Evolutionary conservation across 176 grass and related monocot genomes (phyloP), one percentile per base, ranked within the genome.

Genomic region (Canna indica): DNA sequence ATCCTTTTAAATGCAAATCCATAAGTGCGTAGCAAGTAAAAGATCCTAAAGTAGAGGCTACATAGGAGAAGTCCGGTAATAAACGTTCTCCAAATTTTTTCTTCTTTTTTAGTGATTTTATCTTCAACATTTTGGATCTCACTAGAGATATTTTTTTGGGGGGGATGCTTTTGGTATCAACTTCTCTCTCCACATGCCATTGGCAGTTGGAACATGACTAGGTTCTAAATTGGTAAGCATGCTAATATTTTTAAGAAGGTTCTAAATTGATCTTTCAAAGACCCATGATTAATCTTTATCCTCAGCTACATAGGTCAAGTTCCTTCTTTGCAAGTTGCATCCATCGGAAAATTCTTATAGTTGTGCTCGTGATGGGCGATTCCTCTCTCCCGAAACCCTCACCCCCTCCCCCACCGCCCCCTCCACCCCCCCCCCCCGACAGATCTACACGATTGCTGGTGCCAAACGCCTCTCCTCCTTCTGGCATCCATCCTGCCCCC

Each of bases 301-400:
- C 22, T 71, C 85, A 99, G 95, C 59, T 99, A 88, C 73, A 75
- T 93, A 36, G 59, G 84, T 80, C 86, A 91, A 77, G 84, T 99
- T 60, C 86, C 90, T 3, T 52, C 59, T 36, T 47, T 97, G 64
- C 91, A 82, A 76, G 88, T 82, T 30, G 72, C n/a, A n/a, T n/a
- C n/a, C n/a, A n/a, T n/a, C n/a, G n/a, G n/a, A n/a, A n/a, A n/a
- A n/a, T n/a, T n/a, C n/a, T n/a, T n/a, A n/a, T n/a, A n/a, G n/a
- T n/a, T n/a, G n/a, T n/a, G n/a, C n/a, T n/a, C n/a, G n/a, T n/a
- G n/a, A n/a, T n/a, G n/a, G n/a, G n/a, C n/a, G n/a, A n/a, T n/a
- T n/a, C n/a, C n/a, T n/a, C n/a, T n/a, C n/a, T n/a, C n/a, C n/a
- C n/a, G n/a, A n/a, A n/a, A n/a, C n/a, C n/a, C n/a, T n/a, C n/a